These are phyloP conservation scores for Sicyos baderoa DNA, from an alignment of 306 rosid species.

Conservation along the genomic window DNA sequence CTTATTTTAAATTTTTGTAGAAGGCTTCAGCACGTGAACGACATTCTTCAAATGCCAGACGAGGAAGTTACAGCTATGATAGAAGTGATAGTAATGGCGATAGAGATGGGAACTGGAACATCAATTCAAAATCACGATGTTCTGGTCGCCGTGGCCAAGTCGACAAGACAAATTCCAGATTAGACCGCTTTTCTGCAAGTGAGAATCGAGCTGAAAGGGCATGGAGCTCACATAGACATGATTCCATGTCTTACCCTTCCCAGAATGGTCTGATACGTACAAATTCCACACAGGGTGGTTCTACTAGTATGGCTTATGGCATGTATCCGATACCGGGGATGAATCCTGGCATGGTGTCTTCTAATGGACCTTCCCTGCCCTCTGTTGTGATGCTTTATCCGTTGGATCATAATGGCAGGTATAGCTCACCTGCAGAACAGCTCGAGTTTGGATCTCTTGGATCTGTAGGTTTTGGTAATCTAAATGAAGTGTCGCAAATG, in stretches of 20 bases:
- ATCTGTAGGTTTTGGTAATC: conserved; percentile 58
- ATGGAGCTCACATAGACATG: conserved; percentile 75
- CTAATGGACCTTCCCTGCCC: conserved; percentile 70
- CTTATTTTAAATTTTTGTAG: conserved; percentile 32
- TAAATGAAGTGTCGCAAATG: conserved; percentile 49
- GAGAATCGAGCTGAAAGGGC: conserved; percentile 73
- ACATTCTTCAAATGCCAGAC: conserved; percentile 56
- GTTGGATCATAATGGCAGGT: conserved; percentile 60
- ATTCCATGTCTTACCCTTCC: conserved; percentile 44
- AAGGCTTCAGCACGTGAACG: conserved; percentile 67
- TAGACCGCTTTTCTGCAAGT: conserved; percentile 50
- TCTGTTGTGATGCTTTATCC: conserved; percentile 82
- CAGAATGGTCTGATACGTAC: conserved; percentile 70
- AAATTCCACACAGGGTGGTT: conserved; percentile 42
- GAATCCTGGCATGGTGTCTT: conserved; percentile 57
- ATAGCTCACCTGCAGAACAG: conserved; percentile 52
- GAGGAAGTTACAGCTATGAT: conserved; percentile 67
- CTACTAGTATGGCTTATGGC: conserved; percentile 59
- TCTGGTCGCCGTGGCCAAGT: conserved; percentile 56
- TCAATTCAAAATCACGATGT: conserved; percentile 53
- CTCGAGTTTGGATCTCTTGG: conserved; percentile 90
- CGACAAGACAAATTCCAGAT: conserved; percentile 54
- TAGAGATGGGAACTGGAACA: conserved; percentile 86
- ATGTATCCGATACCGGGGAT: conserved; percentile 62
- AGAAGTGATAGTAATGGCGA: conserved; percentile 73